Evolutionary conservation across 495 filamentous ascomycete genomes (phyloP), one percentile per base, ranked within the genome.

Genomic region (Penicillium herquei): DNA sequence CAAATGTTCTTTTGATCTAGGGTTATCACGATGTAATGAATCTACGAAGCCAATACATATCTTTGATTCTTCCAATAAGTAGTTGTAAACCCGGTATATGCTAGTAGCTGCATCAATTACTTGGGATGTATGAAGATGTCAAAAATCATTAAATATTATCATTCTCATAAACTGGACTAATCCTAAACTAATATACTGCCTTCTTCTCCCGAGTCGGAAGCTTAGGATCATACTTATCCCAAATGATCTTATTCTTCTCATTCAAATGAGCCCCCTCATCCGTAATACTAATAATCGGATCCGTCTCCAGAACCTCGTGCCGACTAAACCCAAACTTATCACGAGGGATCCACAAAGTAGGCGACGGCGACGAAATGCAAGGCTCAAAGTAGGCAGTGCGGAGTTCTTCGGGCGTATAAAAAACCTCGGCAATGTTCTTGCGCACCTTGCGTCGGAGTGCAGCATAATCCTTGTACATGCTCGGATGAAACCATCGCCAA

Each of bases 401-500:
- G 12, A 78, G 64, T 37, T 87, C 78, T 35, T 85, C 81, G 1
- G 76, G 68, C 0, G 78, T 75, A 61, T 89, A 86, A 16, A 71
- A 62, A 26, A 76, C 70, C 30, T 73, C 72, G 1, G 80, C 78
- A 32, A 81, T 67, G 42, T 79, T 75, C 21, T 80, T 79, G 4
- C 90, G 89, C 11, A 92, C 82, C 41, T 91, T 81, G 12, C 80
- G 78, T 14, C 90, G 84, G 43, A 92, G 80, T 17, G 81, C 75
- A 1, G 78, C 72, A 59, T 91, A 93, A 64, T 88, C 84, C 34
- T 81, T 72, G 69, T 91, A 87, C 16, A 86, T 73, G 76, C 92
- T 87, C 0, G 91, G 91, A 59, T 87, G 85, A 59, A 96, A 78
- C 77, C 87, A 94, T 62, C 86, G 87, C 56, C 77, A 68, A 42